Evolutionary conservation across 2,329 filamentous ascomycete genomes (phyloP), one percentile per base, ranked within the genome.

Genomic region (Ceratocystis destructans): DNA sequence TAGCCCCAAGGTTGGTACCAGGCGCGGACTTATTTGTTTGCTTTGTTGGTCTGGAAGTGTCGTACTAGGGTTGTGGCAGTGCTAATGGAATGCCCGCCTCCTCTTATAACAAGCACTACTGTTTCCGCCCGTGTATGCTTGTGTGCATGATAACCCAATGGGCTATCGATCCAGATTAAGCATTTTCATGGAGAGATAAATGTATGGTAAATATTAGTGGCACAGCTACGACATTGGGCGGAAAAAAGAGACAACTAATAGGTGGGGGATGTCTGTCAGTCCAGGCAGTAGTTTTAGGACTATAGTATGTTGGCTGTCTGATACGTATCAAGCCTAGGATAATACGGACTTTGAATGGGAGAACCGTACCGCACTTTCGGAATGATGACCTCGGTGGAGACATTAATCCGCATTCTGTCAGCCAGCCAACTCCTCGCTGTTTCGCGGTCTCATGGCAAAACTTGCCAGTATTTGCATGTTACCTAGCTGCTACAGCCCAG

Each of bases 361-460:
- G 28, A 37, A 37, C 55, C 7, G 55, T 33, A 59, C 55, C 55
- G 28, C n/a, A 59, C 55, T n/a, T n/a, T 20, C 28, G 55, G 55
- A 59, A 59, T 59, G 55, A 59, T 59, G 55, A 59, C 55, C 55
- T 37, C 28, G 20, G 28, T 33, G 55, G 28, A 59, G 28, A 59
- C 55, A 59, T 37, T 4, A 53, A 28, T 22, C 48, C 22, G 55
- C n/a, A 25, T 25, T 25, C 55, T 28, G 53, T n/a, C 31, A 59
- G 25, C 31, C 25, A 33, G 5, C 31, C 25, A 33, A 4, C 3
- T 41, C 37, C 7, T 37, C 28, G 55, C 55, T 28, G 15, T 17
- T 10, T 37, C 55, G 25, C 2, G 55, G 31, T 59, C 22, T 59
- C 55, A 31, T 59, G 55, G 31, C 17, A 28, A 37, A 59, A 25